phyloP scores from a whole-genome alignment of 345 rosid species.

The Geranium brycei region DNA sequence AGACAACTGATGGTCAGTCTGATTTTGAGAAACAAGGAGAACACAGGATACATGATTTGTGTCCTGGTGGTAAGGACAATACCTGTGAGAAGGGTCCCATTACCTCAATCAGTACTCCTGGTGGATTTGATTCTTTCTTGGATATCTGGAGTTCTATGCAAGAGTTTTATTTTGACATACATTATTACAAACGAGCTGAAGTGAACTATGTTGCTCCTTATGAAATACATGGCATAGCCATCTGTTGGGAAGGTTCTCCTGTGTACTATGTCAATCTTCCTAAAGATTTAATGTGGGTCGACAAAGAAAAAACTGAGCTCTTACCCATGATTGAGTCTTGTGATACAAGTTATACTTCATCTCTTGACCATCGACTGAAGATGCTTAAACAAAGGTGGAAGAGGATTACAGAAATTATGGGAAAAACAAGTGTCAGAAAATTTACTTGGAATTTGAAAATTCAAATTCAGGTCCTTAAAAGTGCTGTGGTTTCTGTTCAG shows the following conservation, averaged over 20 bases:
- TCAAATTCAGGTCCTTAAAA: conserved; percentile 72
- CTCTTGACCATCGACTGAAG: conserved; percentile 29
- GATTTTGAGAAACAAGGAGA: conserved; percentile 8
- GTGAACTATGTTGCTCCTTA: conserved; percentile 32
- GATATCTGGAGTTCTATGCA: conserved; percentile 49
- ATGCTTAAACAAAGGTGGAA: conserved; percentile 54
- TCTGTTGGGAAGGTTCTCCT: conserved; percentile 81
- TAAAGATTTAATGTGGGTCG: conserved; percentile 51
- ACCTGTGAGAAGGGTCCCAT: conserved; percentile 55
- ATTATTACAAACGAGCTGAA: conserved; percentile 49
- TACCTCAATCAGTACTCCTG: conserved; percentile 43
- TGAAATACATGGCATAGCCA: conserved; percentile 81
- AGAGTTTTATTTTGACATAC: conserved; percentile 83
- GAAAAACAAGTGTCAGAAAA: conserved; percentile 44
- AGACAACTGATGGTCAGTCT: conserved; percentile 7
- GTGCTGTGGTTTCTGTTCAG: conserved; percentile 56
- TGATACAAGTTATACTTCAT: conserved; percentile 20
- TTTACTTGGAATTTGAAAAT: conserved; percentile 83
- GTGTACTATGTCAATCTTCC: conserved; percentile 73
- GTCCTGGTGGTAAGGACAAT: conserved; percentile 22
- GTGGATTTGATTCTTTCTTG: conserved; percentile 87
- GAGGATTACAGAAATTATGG: conserved; percentile 59
- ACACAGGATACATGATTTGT: conserved; percentile 11
- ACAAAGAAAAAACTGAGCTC: conserved; percentile 25
- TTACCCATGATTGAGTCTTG: conserved; percentile 19